Evolutionary conservation across 108 stramenopile species (phyloP).

Genomic region (Nitzschia sp.): DNA sequence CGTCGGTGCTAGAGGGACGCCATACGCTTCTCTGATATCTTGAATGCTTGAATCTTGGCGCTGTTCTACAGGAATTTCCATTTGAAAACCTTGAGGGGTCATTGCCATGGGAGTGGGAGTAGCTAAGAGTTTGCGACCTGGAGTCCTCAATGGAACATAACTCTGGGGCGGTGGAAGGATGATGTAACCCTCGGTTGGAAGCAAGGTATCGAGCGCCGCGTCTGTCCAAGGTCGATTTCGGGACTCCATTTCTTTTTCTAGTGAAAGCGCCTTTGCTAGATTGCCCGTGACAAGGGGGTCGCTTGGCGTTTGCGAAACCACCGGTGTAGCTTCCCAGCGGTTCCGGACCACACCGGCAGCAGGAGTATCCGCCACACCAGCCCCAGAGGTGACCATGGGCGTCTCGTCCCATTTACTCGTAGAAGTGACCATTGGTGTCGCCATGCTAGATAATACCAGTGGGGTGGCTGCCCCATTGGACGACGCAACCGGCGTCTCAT

Average conservation of each 20-base stretch:
- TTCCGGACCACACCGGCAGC: conserved; percentile 44
- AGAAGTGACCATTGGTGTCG: conserved; percentile 49
- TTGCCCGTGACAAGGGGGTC: conserved; percentile 50
- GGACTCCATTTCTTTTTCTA: conserved; percentile 94
- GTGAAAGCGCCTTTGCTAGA: conserved; percentile 78
- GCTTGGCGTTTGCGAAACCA: conserved; percentile 34
- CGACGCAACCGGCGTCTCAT: conserved; percentile 80
- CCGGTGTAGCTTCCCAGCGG: conserved; percentile 86
- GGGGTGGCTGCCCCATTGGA: conserved; percentile 44
- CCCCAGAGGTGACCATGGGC: conserved; percentile 60
- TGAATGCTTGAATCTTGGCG: conserved; percentile 66
- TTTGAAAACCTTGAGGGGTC: conserved; percentile 89
- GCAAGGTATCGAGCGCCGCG: conserved; percentile 94
- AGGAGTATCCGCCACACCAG: conserved; percentile 32
- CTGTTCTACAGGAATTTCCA: conserved; percentile 91
- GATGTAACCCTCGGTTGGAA: conserved; percentile 88
- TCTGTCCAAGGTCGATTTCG: conserved; percentile 96
- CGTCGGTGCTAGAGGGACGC: conserved; percentile 80
- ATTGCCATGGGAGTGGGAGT: conserved; percentile 87
- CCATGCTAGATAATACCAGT: conserved; percentile 25
- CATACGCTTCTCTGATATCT: conserved; percentile 92
- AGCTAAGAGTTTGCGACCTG: conserved; percentile 86
- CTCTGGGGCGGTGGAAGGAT: conserved; percentile 86
- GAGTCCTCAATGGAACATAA: conserved; percentile 94
- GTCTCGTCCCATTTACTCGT: conserved; percentile 83